phyloP scores from a whole-genome alignment of 371 early-diverging fungal genomes.

The Smittium mucronatum region DNA sequence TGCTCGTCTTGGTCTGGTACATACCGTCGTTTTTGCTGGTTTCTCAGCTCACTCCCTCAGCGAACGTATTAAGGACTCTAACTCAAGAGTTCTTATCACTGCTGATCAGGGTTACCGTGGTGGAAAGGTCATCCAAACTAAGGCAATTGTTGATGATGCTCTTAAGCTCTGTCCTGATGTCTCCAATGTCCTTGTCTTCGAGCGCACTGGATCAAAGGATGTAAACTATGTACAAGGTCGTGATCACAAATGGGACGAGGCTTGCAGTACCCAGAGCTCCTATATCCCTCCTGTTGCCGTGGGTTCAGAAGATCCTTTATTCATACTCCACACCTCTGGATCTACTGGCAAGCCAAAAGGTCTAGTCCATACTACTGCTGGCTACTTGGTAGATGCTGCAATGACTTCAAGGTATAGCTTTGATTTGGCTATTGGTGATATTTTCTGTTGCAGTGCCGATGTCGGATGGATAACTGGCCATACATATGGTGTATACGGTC shows the following conservation, averaged over 20 bases:
- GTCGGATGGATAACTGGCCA: conserved; percentile 77
- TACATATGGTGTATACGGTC: conserved; percentile 91
- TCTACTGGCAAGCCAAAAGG: conserved; percentile 94
- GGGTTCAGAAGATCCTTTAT: conserved; percentile 88
- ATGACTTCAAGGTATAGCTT: conserved; percentile 82
- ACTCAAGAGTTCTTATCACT: conserved; percentile 63
- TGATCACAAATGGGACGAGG: conserved; percentile 85
- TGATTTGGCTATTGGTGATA: conserved; percentile 71
- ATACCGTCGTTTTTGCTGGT: conserved; percentile 88
- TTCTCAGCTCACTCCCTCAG: conserved; percentile 78
- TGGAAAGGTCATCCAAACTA: conserved; percentile 73
- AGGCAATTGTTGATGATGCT: conserved; percentile 85
- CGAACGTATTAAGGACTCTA: conserved; percentile 67
- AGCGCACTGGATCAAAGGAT: conserved; percentile 61
- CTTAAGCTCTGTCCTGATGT: conserved; percentile 55
- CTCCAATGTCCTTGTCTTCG: conserved; percentile 72
- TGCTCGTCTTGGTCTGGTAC: conserved; percentile 83
- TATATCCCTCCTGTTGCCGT: conserved; percentile 72
- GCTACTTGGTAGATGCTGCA: conserved; percentile 84
- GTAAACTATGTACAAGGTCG: conserved; percentile 58
- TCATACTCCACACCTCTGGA: conserved; percentile 93
- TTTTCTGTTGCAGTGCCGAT: conserved; percentile 74
- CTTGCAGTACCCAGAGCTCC: conserved; percentile 50
- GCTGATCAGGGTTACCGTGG: conserved; percentile 83
- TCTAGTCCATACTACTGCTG: conserved; percentile 82